Base-by-base conservation (phyloP, 805 yeast genomes). In the Lachancea dasiensis region DNA sequence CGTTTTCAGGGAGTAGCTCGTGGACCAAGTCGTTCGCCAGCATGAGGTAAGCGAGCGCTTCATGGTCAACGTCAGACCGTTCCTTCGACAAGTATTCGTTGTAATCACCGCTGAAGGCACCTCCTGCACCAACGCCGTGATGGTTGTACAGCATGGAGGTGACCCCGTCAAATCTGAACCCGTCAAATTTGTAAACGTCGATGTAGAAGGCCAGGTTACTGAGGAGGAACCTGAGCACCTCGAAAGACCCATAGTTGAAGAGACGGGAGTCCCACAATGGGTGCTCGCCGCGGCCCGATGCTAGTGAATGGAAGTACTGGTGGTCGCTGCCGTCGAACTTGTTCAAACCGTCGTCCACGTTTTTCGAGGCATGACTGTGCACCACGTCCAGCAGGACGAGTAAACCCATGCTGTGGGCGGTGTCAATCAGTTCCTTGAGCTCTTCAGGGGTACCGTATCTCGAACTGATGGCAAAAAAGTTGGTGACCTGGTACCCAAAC, bases 371-470 rank as follows among this genome's bases (percentile, higher is more conserved):
- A 63, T 90, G 98, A 1, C 96, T 86, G 56, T 90, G 98, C 30
- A 90, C 98, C 21, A 90, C 84, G 57, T 90, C 98, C 21, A 90
- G 70, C 44, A 90, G 64, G 0, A 90, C 97, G 22, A 84, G 71
- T 36, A 90, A 78, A 0, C 96, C 97, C 62, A 83, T 62, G 3
- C 81, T 75, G 59, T 90, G 98, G 4, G 97, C 97, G 4, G 84
- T 77, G 61, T 92, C 98, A 32, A 90, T 75, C 48, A 90, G 75
- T 59, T 84, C 87, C 61, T 85, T 89, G 53, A 90, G 70, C 35
- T 92, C 97, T 50, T 92, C 97, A 2, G 98, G 97, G 0, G 96
- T 77, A 20, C 98, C 98, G 52, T 70, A 92, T 46, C 98, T 73
- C 6, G 97, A 89, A 37, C 92, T 79, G 17, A 75, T 70, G 2